These are phyloP conservation scores for Sphaerulina populicola DNA, from an alignment of 2,329 filamentous ascomycete species.

Conservation along the genomic window DNA sequence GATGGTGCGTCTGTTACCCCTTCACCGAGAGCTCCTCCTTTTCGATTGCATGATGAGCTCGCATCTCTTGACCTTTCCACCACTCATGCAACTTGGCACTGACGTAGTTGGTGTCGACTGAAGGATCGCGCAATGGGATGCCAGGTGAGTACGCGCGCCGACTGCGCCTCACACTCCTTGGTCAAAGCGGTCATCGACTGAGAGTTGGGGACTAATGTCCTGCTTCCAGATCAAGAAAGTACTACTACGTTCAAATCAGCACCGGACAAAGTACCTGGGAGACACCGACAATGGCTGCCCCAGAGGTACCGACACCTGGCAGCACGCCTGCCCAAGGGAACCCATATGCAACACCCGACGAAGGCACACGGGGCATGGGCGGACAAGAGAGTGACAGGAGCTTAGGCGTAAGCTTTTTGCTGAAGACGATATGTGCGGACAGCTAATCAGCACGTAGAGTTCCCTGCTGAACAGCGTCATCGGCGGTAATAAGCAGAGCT, in stretches of 20 bases:
- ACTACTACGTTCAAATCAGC: slow-evolving; percentile 38
- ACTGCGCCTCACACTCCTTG: not conserved
- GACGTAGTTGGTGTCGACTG: slow-evolving; percentile 25
- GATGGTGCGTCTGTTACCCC: slow-evolving; percentile 31
- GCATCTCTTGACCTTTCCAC: not conserved
- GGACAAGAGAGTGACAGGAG: slow-evolving; percentile 28
- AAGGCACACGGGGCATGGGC: slow-evolving; percentile 23
- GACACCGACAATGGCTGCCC: slow-evolving; percentile 33
- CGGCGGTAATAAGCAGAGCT: slow-evolving; percentile 27
- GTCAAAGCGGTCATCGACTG: slow-evolving; percentile 6
- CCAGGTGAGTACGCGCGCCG: slow-evolving; percentile 28
- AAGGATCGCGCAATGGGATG: slow-evolving; percentile 38
- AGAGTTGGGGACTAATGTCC: not conserved
- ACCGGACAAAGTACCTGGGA: slow-evolving; percentile 38
- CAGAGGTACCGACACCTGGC: slow-evolving; percentile 34
- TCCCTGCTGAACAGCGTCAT: slow-evolving; percentile 26
- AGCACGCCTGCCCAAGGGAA: slow-evolving; percentile 32
- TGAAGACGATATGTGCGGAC: not conserved
- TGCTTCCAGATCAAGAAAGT: slow-evolving; percentile 33
- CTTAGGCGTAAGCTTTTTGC: slow-evolving; percentile 23
- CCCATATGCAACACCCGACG: slow-evolving; percentile 30
- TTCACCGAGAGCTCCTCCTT: slow-evolving; percentile 8
- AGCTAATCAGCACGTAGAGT: slow-evolving; percentile 20
- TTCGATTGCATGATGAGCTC: not conserved
- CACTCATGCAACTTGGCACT: slow-evolving; percentile 26